Base-by-base conservation (phyloP, 192 early-diverging fungal genomes). In the Coemansia sp. region DNA sequence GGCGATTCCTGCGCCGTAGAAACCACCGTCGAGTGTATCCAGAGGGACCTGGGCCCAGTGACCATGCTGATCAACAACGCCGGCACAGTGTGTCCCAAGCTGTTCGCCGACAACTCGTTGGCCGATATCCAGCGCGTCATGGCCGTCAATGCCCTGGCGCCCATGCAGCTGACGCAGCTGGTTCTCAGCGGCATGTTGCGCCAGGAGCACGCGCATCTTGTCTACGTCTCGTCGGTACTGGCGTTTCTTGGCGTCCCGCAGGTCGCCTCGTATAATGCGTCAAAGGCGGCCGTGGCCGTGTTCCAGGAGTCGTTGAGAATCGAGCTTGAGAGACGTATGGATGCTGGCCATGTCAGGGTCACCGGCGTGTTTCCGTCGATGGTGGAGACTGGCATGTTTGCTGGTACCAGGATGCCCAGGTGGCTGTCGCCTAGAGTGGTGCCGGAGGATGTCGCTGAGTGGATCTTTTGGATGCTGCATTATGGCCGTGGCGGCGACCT, bases 11-110 rank as follows among this genome's bases (percentile, higher is more conserved):
- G 22, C 18, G 61, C 71, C 47, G 19, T 83, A 1, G 20, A 48
- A 14, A 14, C 8, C 14, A 66, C 58, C 1, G 23, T 75, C 10
- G 60, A 52, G 19, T 19, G 42, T 23, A 65, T 83, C 28, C 39
- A 34, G 22, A 29, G 22, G 13, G 68, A 87, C 65, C 39, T 86
- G 16, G 93, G 90, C 4, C 62, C 83, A n/a, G 87, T 88, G 7
- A 95, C 90, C 0, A 85, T 93, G 45, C 58, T 95, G 6, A 52
- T 95, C 53, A 93, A 91, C 71, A 93, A 93, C 74, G 93, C 91
- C 7, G 93, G 88, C 11, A 87, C 89, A 23, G 75, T 92, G 27
- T 72, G 65, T 45, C 86, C 86, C 7, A 83, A 74, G 51, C 61
- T 76, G 9, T 67, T 91, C 32, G 34, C 80, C 22, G 91, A 93